Evolutionary conservation across 2,329 filamentous ascomycete genomes (phyloP), one percentile per base, ranked within the genome.

Genomic region (Xylariaceae sp.): DNA sequence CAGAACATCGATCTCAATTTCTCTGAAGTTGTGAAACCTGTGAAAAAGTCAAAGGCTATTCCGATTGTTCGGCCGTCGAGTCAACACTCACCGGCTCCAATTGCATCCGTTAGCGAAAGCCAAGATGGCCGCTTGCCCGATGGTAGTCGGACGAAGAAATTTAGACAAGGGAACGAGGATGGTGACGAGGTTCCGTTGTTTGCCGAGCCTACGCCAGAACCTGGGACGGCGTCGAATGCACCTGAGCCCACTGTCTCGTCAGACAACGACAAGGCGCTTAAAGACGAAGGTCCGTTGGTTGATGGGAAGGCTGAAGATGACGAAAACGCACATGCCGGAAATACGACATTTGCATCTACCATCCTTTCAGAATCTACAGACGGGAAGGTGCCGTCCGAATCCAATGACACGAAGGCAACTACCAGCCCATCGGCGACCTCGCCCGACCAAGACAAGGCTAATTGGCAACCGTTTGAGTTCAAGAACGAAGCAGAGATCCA

Each of bases 31-130:
- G 75, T 84, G 23, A 89, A 89, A 66, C 82, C 87, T 6, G 72
- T 75, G 0, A 91, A 89, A 74, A 86, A 85, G 65, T 90, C 88
- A 3, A 97, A 95, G 75, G 91, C 91, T 9, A 83, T 96, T 52
- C 89, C 92, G 0, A 96, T 96, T 60, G 75, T 93, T 9, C 81
- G 81, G 40, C 89, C 90, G 1, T 79, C 85, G 54, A 86, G 79
- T 65, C 74, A 61, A 56, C 77, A 78, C 63, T 73, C 67, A 9
- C 52, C 60, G 7, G 56, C 55, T 21, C 57, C 62, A 53, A 47
- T 41, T 14, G 42, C 50, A n/a, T 37, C 42, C 47, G 68, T 70
- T 23, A 72, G 70, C 29, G 68, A 89, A 55, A 84, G 86, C 57
- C 79, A 82, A 2, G 80, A 87, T 59, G 86, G 87, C 16, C 84